Conservation (phyloP, 1,284 basidiomycete species). For the Rhizoctonia solani region DNA sequence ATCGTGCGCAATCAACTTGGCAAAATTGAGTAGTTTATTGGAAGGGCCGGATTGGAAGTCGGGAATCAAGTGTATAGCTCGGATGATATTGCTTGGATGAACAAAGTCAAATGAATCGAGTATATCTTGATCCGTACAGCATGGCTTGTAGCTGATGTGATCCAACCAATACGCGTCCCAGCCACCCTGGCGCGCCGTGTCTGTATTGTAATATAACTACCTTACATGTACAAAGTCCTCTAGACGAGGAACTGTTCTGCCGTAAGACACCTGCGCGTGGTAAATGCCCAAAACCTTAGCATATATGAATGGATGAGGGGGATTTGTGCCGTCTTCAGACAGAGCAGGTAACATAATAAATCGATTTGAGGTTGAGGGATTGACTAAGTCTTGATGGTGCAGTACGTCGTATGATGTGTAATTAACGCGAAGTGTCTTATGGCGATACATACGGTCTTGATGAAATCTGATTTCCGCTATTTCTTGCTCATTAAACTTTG, state of each 20-base stretch:
- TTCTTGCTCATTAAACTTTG: too few relatives aligned
- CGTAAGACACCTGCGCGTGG: slow-evolving; percentile 41
- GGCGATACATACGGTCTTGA: slow-evolving; percentile 43
- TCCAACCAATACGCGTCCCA: slow-evolving; percentile 39
- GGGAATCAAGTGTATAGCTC: slow-evolving; percentile 47
- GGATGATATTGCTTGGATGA: slow-evolving; percentile 47
- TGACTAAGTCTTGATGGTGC: slow-evolving; percentile 38
- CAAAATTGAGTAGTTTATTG: too few relatives aligned
- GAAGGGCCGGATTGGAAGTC: slow-evolving; percentile 40
- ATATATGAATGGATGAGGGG: slow-evolving; percentile 44
- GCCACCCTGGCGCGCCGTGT: slow-evolving; percentile 37
- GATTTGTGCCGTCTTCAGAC: slow-evolving; percentile 12
- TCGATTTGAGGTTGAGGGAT: slow-evolving; percentile 19
- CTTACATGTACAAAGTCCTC: slow-evolving; percentile 44
- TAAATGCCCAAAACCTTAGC: slow-evolving; percentile 46
- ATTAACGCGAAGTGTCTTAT: slow-evolving; percentile 42
- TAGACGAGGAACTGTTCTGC: not conserved
- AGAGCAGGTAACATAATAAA: slow-evolving; percentile 20
- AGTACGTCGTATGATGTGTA: slow-evolving; percentile 47
- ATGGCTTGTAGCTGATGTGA: slow-evolving; percentile 45
- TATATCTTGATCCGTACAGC: slow-evolving; percentile 37
- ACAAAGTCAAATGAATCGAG: slow-evolving; percentile 50
- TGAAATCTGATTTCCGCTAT: too few relatives aligned
- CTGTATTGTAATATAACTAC: slow-evolving; percentile 41
- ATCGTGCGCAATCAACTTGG: too few relatives aligned